These are phyloP conservation scores for Tricholoma bakamatsutake DNA, from an alignment of 768 basidiomycete species.

Conservation along the genomic window DNA sequence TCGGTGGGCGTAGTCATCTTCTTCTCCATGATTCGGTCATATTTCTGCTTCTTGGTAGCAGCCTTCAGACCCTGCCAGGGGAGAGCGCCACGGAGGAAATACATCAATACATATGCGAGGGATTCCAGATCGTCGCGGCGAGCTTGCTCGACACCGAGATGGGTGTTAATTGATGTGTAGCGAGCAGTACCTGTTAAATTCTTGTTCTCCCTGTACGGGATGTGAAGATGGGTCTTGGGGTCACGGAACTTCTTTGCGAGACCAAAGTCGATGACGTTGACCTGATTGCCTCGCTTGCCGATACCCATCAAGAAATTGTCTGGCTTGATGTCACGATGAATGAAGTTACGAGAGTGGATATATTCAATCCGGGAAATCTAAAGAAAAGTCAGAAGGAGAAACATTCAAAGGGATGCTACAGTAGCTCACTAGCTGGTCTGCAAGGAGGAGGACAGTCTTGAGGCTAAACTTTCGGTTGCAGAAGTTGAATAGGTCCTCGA, in stretches of 20 bases:
- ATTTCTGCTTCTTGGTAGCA: conserved; percentile 99
- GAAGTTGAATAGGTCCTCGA: conserved; percentile 90
- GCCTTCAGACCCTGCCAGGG: conserved; percentile 99
- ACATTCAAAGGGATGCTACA: conserved; percentile 15
- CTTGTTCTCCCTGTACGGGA: conserved; percentile 99
- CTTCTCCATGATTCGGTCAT: conserved; percentile 99
- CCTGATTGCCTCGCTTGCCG: conserved; percentile 99
- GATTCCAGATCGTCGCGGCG: conserved; percentile 98
- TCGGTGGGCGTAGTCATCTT: conserved; percentile 99
- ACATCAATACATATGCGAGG: conserved; percentile 98
- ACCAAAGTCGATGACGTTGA: conserved; percentile 98
- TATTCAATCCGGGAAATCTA: conserved; percentile 99
- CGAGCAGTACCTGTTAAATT: conserved; percentile 98
- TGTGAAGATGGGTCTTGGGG: conserved; percentile 99
- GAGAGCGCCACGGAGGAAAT: conserved; percentile 96
- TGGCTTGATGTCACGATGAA: conserved; percentile 97
- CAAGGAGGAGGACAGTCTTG: conserved; percentile 94
- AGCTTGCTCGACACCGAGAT: conserved; percentile 96
- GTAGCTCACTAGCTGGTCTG: conserved; percentile 83
- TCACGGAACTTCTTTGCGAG: conserved; percentile 99
- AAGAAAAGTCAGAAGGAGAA: conserved; percentile 15
- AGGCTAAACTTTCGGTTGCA: conserved; percentile 97
- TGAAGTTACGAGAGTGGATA: conserved; percentile 98
- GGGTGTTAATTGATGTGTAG: conserved; percentile 99
- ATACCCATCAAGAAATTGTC: conserved; percentile 99